phyloP scores from a whole-genome alignment of 2,329 filamentous ascomycete genomes.

The Calonectria naviculata region DNA sequence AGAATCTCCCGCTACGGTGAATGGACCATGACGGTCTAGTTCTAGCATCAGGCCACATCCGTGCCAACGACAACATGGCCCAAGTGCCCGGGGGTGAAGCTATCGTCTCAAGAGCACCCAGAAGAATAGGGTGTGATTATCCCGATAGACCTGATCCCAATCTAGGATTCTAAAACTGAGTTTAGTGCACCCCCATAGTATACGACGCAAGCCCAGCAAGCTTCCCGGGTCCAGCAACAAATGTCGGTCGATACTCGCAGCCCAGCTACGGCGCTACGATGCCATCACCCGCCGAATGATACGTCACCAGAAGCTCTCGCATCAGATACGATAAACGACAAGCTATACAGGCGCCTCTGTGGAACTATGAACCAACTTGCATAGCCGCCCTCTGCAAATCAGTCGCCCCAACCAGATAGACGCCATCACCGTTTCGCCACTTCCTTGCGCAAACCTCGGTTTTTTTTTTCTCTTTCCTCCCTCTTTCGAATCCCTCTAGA shows the following conservation, averaged over 20 bases:
- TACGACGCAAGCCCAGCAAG: background rate
- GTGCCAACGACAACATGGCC: too few relatives aligned
- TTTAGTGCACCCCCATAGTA: background rate
- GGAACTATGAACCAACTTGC: background rate
- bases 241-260: background rate
- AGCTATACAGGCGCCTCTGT: slow-evolving; percentile 1
- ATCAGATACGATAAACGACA: background rate
- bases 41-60: too few relatives aligned
- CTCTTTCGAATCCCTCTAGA: background rate
- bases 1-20: too few relatives aligned
- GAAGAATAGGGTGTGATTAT: background rate
- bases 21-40: too few relatives aligned
- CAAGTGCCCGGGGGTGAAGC: too few relatives aligned
- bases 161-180: background rate
- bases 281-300: background rate
- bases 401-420: background rate
- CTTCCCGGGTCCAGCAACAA: background rate
- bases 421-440: background rate
- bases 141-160: background rate
- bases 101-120: too few relatives aligned
- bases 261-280: background rate
- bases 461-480: background rate
- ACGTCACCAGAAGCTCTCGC: background rate
- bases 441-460: too few relatives aligned
- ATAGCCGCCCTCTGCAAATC: background rate